Base-by-base conservation (phyloP, 2,329 filamentous ascomycete species). In the Waltergamsia citrina region DNA sequence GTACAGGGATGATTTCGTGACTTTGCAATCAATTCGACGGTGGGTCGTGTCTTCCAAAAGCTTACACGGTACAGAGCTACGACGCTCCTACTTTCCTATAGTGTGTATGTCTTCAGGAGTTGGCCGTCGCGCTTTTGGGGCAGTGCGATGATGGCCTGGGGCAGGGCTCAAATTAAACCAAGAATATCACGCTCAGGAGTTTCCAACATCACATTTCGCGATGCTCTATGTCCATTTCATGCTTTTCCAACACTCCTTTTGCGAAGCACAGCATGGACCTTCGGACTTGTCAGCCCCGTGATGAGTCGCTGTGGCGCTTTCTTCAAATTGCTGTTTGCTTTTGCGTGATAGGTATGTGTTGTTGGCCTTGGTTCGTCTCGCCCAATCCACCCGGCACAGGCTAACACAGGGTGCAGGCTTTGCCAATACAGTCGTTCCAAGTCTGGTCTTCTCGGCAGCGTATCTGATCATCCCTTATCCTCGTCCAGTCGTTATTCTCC, bases 381-480 rank as follows among this genome's bases (percentile, higher is more conserved):
- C 8, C n/a, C 22, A 24, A 24, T 29, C 8, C 9, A 29, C 7
- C 10, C 9, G 14, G 23, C 14, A 9, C 17, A 31, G 20, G 28
- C 28, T 29, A 29, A 29, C 28, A 21, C n/a, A 27, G 20, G 14
- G 15, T 9, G 30, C 32, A 59, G 56, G 51, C 32, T 39, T 57
- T 34, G 43, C 43, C 33, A 57, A 51, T 32, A 45, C 42, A 7
- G 29, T 54, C 23, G 42, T 57, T 4, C 46, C 53, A 0, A 49
- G 45, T 32, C 45, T 55, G 28, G 46, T 54, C 23, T 48, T 51
- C 36, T 48, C 52, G 6, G 45, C 49, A 33, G 53, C 53, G 36
- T 58, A 59, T 29, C 52, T 58, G 40, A 52, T 56, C 31, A 47
- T 57, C 31, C 53, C 54, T 0, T 57, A 52, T 29, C 46, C 54